Evolutionary conservation across 345 rosid genomes (phyloP), one percentile per base, ranked within the genome.

Genomic region (Acer negundo): DNA sequence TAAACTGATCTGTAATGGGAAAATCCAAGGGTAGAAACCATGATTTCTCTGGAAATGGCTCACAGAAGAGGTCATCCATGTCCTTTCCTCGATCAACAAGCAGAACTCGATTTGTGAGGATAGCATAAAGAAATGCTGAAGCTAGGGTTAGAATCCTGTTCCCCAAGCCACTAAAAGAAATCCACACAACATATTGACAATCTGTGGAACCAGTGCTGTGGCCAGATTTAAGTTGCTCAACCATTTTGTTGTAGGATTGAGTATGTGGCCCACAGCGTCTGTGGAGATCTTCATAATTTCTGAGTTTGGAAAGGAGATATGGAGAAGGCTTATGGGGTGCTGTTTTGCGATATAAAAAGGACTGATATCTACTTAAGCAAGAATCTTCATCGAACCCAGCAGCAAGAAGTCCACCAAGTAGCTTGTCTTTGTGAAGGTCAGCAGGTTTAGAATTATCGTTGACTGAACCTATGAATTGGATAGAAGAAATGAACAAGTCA

Each of bases 81-180:
- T 90, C 88, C 67, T 89, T 88, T 65, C 93, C 93, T 66, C 83
- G 88, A 69, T 92, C 94, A 17, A 89, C 87, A 2, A 90, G 89
- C 75, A 92, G 72, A 79, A 90, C 87, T 67, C 93, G 83, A 69
- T 89, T 77, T 4, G 97, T 86, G 73, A 92, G 84, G 75, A 92
- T 84, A 63, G 94, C 93, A 23, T 92, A 92, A 4, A 93, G 86
- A 81, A 93, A 91, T 6, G 85, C 82, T 7, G 95, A 88, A 62
- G 91, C 82, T 44, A 93, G 78, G 59, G 90, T 84, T 24, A 93
- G 71, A 49, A 93, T 87, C 78, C 87, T 80, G 85, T 91, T 93
- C 31, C 97, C 97, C 84, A 91, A 78, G 67, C 97, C 97, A 23
- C 95, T 92, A 58, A 76, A 90, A 55, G 89, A 81, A 76, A 88